Evolutionary conservation across 2,329 filamentous ascomycete genomes (phyloP), one percentile per base, ranked within the genome.

Genomic region (Fusarium lateritium): DNA sequence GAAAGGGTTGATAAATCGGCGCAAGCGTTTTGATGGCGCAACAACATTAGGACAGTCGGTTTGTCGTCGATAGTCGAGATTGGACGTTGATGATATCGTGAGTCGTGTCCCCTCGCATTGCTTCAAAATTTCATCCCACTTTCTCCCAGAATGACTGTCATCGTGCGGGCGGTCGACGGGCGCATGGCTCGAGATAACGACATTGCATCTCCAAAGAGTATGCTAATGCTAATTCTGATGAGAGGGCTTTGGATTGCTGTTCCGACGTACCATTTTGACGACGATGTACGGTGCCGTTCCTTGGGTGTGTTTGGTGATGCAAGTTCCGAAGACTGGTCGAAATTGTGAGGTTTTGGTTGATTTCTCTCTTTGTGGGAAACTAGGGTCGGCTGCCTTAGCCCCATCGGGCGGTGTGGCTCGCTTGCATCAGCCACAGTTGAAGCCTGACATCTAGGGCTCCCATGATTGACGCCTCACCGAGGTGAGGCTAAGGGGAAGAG

Each of bases 181-280:
- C 63, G 71, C 67, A 69, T 68, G 50, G 58, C 61, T 67, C 59
- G 65, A 62, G 47, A 56, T 38, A 57, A 62, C 15, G 34, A 21
- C 54, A 49, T 63, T 56, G 42, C 45, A 65, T 55, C 28, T 47
- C 46, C 28, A 10, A 53, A 34, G 47, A 57, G 40, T n/a, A 46
- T 52, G 9, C 26, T 68, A n/a, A 36, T 58, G 45, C 39, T 68
- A 47, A 39, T 58, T 51, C 26, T 65, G 54, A 49, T 53, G 34
- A 59, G 38, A 49, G 60, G 62, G 47, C 57, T 68, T 59, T 71
- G 54, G 66, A 26, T 61, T 72, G 69, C 38, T 67, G 70, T 49
- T 50, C 24, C 58, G 72, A 80, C 80, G 65, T 81, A 82, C 83
- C 83, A 84, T 84, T 79, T 84, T 84, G 82, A 80, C 83, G 81